A percentile compares a stretch with the other conserved stretches of the same genome.
Evolutionary conservation across 106 monocot genomes (phyloP).

Genomic region (Acorus calamus): DNA sequence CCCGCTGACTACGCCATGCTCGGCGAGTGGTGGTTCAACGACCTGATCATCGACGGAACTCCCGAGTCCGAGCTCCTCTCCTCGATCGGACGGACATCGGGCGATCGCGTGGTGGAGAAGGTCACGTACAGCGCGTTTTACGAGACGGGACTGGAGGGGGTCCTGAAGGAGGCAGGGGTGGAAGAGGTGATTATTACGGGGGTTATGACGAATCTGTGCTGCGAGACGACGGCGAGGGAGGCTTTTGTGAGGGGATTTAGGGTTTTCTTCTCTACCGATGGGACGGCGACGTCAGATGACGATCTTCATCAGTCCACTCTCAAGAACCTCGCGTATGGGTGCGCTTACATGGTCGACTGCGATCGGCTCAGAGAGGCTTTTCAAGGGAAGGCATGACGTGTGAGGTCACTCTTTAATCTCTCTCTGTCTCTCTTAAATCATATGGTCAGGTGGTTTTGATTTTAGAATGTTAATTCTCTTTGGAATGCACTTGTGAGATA

Average conservation of each 20-base stretch:
- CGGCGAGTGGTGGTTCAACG: background rate
- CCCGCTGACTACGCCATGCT: slow-evolving; percentile 3
- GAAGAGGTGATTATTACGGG: slow-evolving; percentile 77
- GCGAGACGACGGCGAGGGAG: slow-evolving; percentile 85
- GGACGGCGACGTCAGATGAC: slow-evolving; percentile 39
- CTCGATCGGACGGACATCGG: slow-evolving; percentile 9
- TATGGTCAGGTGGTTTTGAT: no score
- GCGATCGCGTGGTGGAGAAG: slow-evolving; percentile 61
- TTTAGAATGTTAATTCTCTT: no score
- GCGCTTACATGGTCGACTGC: slow-evolving; percentile 67
- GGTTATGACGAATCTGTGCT: slow-evolving; percentile 87
- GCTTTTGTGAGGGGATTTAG: slow-evolving; percentile 73
- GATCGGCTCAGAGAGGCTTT: slow-evolving; percentile 20
- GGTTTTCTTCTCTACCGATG: slow-evolving; percentile 80
- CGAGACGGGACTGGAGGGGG: slow-evolving; percentile 58
- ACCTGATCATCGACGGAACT: slow-evolving; percentile 25
- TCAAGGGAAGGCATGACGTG: no score
- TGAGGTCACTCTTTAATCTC: background rate
- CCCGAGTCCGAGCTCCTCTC: slow-evolving; percentile 40
- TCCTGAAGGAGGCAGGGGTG: slow-evolving; percentile 33
- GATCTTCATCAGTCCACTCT: slow-evolving; percentile 72
- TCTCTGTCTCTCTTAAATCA: no score
- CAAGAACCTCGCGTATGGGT: slow-evolving; percentile 74
- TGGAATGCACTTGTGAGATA: no score
- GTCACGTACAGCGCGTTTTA: slow-evolving; percentile 66